phyloP scores from a whole-genome alignment of 768 basidiomycete genomes.

The Pholiota molesta region DNA sequence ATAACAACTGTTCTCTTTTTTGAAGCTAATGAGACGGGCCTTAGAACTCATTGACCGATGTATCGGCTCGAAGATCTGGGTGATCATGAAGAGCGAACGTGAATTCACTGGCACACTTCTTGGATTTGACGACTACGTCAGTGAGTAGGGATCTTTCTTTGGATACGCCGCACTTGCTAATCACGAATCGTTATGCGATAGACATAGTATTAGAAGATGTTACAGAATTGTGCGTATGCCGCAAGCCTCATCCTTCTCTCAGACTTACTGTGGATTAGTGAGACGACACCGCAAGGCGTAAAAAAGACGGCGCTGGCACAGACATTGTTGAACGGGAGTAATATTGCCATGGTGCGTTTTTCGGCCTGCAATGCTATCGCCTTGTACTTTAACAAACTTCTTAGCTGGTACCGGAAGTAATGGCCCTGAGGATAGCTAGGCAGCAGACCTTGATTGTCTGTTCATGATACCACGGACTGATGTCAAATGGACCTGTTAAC shows the following conservation, averaged over 20 bases:
- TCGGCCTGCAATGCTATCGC: neutral
- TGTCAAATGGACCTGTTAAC: neutral
- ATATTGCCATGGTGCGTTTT: conserved; percentile 87
- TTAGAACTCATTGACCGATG: conserved; percentile 95
- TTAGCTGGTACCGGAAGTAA: conserved; percentile 43
- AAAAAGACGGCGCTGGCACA: conserved; percentile 85
- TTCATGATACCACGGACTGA: neutral
- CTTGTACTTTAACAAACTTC: neutral
- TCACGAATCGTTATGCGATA: conserved; percentile 28
- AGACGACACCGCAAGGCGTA: conserved; percentile 79
- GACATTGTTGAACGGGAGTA: conserved; percentile 91
- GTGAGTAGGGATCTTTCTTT: conserved; percentile 57
- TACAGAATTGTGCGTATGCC: conserved; percentile 80
- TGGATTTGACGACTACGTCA: conserved; percentile 99
- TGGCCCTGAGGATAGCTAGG: conserved; percentile 28
- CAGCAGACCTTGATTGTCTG: neutral
- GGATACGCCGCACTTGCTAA: neutral
- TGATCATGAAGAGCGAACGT: conserved; percentile 96
- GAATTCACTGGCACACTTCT: conserved; percentile 95
- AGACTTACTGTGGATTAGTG: conserved; percentile 49
- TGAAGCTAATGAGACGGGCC: neutral
- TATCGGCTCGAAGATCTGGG: conserved; percentile 97
- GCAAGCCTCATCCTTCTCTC: neutral
- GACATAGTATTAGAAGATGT: conserved; percentile 97
- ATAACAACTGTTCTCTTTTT: neutral